Evolutionary conservation across 2,329 filamentous ascomycete genomes (phyloP).

Genomic region (Colletotrichum zoysiae): DNA sequence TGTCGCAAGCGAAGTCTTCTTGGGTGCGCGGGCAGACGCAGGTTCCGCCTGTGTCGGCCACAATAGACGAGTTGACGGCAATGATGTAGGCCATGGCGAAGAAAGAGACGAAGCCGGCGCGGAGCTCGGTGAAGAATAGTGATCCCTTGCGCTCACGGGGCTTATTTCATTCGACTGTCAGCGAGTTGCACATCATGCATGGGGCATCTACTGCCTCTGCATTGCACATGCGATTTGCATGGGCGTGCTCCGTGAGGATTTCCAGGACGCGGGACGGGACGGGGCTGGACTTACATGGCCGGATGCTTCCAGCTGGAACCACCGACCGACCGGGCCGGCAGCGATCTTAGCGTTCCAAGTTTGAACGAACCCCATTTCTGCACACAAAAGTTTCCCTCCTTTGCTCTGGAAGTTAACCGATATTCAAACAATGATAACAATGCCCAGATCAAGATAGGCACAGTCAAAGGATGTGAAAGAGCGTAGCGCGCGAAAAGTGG

Average conservation of each 20-base stretch:
- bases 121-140: constrained; percentile 85
- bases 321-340: constrained; percentile 73
- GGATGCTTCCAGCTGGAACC: constrained; percentile 85
- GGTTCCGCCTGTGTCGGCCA: constrained; percentile 77
- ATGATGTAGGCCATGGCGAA: constrained; percentile 72
- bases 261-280: constrained; percentile 3
- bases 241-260: neutral
- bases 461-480: constrained; percentile 5
- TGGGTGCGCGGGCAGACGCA: constrained; percentile 74
- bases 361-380: constrained; percentile 62
- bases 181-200: constrained; percentile 7
- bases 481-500: neutral
- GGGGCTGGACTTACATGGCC: constrained; percentile 77
- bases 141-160: constrained; percentile 79
- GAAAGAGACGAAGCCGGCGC: constrained; percentile 85
- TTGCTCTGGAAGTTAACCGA: neutral
- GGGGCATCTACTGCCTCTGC: neutral
- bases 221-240: neutral
- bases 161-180: constrained; percentile 55
- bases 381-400: neutral
- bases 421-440: constrained; percentile 5
- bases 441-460: neutral
- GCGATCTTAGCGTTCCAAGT: constrained; percentile 71
- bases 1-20: constrained; percentile 65
- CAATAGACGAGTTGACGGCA: constrained; percentile 65